Base-by-base conservation (phyloP, 768 basidiomycete species). In the Neoboletus brunneissimus region DNA sequence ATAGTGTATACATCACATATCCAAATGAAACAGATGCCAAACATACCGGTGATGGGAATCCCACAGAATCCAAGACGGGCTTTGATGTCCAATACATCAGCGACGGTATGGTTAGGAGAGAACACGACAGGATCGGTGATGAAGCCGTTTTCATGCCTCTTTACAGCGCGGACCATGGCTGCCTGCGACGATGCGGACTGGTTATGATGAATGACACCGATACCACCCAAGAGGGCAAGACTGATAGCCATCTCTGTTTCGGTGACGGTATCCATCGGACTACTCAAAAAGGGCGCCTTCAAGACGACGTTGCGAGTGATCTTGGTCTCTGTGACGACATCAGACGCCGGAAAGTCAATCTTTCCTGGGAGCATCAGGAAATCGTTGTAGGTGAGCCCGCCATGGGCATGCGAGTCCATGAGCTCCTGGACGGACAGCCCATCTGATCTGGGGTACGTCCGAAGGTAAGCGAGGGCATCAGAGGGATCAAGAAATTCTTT, bases 231-330 rank as follows among this genome's bases (percentile, higher is more conserved):
- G 52, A 99, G 86, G 81, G 94, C 93, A 81, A 96, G 86, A 48
- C 87, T 78, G 69, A 96, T 93, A 31, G 92, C 93, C 91, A 95
- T 96, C 57, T 91, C 86, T 52, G 82, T 85, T 75, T 98, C 97
- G 1, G 97, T 98, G 64, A 98, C 97, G 44, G 97, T 99, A 77
- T 99, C 97, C 97, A 99, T 99, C 16, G 97, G 96, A 50, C 92
- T 95, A 72, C 93, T 96, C 79, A 98, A 79, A 76, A 99, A 96
- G 0, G 96, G 97, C 0, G 94, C 95, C 76, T 94, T 98, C 65
- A 99, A 80, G 42, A 79, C 76, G 64, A 98, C 91, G 64, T 97
- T 97, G 54, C 89, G 86, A 23, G 96, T 97, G 56, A 99, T 86
- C 53, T 81, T 84, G 65, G 85, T 89, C 76, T 98, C 93, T 3